Evolutionary conservation across 2,329 filamentous ascomycete genomes (phyloP).

Genomic region (Alternaria solani): DNA sequence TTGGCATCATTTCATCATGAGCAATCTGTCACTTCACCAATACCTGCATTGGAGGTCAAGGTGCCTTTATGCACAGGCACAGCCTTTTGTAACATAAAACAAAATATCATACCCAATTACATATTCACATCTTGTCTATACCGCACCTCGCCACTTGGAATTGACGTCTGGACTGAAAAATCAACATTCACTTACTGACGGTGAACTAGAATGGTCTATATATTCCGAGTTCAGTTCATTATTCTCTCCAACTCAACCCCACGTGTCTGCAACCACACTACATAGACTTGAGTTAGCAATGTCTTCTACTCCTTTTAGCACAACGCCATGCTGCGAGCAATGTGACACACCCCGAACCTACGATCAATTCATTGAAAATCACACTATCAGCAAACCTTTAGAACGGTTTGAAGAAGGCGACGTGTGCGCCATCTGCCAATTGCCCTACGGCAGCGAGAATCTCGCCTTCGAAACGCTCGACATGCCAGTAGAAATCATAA

Average conservation of each 20-base stretch:
- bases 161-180: neutral
- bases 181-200: neutral
- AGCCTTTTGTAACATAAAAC: neutral
- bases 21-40: conserved; percentile 12
- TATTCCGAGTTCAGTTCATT: neutral
- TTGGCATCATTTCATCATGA: neutral
- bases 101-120: neutral
- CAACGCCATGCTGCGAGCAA: neutral
- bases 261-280: neutral
- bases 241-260: neutral
- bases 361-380: neutral
- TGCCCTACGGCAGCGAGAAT: neutral
- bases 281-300: neutral
- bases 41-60: neutral
- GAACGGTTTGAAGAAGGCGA: neutral
- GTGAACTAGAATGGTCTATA: neutral
- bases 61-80: neutral
- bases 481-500: neutral
- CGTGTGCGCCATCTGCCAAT: neutral
- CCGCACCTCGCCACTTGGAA: neutral
- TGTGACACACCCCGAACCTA: neutral
- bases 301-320: neutral
- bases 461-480: neutral
- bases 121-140: neutral
- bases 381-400: neutral